Percentiles rank a stretch among this genome's conserved stretches.
Evolutionary conservation across 2,329 filamentous ascomycete species (phyloP).

Genomic region (Pseudogymnoascus sp.): DNA sequence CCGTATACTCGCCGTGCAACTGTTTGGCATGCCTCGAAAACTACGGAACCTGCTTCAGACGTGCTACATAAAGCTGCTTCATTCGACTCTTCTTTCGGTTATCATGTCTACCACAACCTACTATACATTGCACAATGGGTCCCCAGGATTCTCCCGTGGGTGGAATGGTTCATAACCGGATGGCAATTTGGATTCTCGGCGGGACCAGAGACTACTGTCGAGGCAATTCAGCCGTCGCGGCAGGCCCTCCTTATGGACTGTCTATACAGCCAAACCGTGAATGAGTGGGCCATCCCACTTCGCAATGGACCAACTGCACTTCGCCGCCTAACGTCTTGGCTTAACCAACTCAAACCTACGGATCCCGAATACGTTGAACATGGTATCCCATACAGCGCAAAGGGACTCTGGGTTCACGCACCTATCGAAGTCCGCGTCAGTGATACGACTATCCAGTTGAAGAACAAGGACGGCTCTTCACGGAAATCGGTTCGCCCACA

Average conservation of each 20-base stretch:
- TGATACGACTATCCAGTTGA: slow-evolving; percentile 48
- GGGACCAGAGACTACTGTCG: slow-evolving; percentile 52
- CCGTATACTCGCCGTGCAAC: slow-evolving; percentile 84
- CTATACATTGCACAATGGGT: slow-evolving; percentile 71
- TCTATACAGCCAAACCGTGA: slow-evolving; percentile 95
- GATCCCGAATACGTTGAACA: slow-evolving; percentile 57
- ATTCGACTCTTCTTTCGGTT: slow-evolving; percentile 75
- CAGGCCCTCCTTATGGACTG: slow-evolving; percentile 91
- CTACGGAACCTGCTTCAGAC: slow-evolving; percentile 48
- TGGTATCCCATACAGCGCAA: slow-evolving; percentile 70
- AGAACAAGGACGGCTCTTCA: slow-evolving; percentile 10
- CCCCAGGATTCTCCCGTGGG: slow-evolving; percentile 71
- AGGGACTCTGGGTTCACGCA: slow-evolving; percentile 76
- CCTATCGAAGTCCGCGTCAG: slow-evolving; percentile 85
- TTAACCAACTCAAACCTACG: slow-evolving; percentile 53
- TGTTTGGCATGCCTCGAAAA: slow-evolving; percentile 81
- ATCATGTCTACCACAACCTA: slow-evolving; percentile 85
- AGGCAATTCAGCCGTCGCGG: slow-evolving; percentile 72
- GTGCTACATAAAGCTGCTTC: slow-evolving; percentile 53
- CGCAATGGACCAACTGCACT: slow-evolving; percentile 81
- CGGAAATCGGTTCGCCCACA: slow-evolving; percentile 43
- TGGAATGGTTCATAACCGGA: slow-evolving; percentile 95
- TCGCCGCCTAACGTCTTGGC: slow-evolving; percentile 73
- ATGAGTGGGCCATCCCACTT: slow-evolving; percentile 93
- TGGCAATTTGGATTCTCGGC: slow-evolving; percentile 92